Conservation (phyloP, 176 grass and related monocot genomes). For the Carex myosuroides region DNA sequence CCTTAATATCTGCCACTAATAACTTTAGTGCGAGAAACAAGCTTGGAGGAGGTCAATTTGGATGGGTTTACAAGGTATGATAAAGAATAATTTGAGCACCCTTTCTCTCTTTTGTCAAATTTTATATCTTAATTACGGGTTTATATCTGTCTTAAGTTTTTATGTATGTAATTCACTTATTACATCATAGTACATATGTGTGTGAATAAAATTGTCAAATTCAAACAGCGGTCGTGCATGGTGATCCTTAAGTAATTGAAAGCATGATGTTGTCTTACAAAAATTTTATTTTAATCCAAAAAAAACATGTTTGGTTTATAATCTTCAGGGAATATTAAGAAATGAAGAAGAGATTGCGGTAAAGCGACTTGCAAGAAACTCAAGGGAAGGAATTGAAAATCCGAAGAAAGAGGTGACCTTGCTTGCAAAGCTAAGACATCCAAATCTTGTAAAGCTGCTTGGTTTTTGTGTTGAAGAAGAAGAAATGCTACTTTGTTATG, state of each 20-base stretch:
- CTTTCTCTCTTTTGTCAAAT: not conserved
- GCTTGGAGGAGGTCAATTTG: conserved; percentile 19
- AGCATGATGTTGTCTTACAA: not conserved
- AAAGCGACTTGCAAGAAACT: conserved; percentile 22
- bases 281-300: not conserved
- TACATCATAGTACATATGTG: not conserved
- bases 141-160: not conserved
- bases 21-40: conserved; percentile 11
- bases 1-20: not conserved
- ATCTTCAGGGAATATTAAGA: conserved; percentile 14
- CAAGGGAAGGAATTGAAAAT: conserved; percentile 20
- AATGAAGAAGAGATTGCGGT: conserved; percentile 12
- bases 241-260: not conserved
- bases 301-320: not conserved
- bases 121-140: not conserved
- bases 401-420: conserved; percentile 7
- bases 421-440: conserved; percentile 19
- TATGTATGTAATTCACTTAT: not conserved
- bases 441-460: conserved; percentile 19
- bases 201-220: not conserved
- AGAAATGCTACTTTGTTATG: conserved; percentile 24
- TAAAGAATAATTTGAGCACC: not conserved
- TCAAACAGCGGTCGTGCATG: not conserved
- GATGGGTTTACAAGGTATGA: conserved; percentile 18
- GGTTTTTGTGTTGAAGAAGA: conserved; percentile 16